A percentile compares a stretch with the other conserved stretches of the same genome.
Evolutionary conservation across 176 grass and related monocot species (phyloP).

Genomic region (Raddia distichophylla): DNA sequence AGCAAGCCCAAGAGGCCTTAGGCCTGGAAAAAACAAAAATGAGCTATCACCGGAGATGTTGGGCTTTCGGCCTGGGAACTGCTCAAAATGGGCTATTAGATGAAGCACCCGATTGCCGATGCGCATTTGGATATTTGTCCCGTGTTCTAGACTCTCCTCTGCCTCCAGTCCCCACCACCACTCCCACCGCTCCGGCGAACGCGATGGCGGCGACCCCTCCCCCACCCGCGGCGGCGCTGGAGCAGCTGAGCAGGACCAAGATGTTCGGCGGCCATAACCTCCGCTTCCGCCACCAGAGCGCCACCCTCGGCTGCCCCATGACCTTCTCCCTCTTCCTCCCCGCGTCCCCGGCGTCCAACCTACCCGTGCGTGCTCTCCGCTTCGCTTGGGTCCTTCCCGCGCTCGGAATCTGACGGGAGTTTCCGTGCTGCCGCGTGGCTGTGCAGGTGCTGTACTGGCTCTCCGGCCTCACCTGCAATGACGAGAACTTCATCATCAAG

Average conservation of each 20-base stretch:
- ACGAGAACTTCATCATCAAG: slow-evolving; percentile 93
- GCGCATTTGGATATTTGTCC: slow-evolving; percentile 16
- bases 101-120: neutral
- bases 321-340: slow-evolving; percentile 93
- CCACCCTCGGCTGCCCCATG: slow-evolving; percentile 88
- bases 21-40: too few species aligned
- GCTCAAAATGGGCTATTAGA: neutral
- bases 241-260: slow-evolving; percentile 81
- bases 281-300: slow-evolving; percentile 84
- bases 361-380: slow-evolving; percentile 48
- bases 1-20: too few species aligned
- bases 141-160: neutral
- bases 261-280: slow-evolving; percentile 89
- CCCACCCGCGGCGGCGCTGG: slow-evolving; percentile 46
- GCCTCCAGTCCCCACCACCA: neutral
- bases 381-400: neutral
- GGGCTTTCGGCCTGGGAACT: neutral
- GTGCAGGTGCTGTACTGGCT: slow-evolving; percentile 86
- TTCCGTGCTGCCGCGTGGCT: neutral
- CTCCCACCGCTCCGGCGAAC: slow-evolving; percentile 4
- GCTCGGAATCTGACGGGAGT: neutral
- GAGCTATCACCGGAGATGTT: too few species aligned
- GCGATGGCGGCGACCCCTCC: slow-evolving; percentile 37
- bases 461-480: slow-evolving; percentile 80
- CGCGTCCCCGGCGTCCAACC: slow-evolving; percentile 49